phyloP scores from a whole-genome alignment of 2,329 filamentous ascomycete species.

The Penicillium sp. region DNA sequence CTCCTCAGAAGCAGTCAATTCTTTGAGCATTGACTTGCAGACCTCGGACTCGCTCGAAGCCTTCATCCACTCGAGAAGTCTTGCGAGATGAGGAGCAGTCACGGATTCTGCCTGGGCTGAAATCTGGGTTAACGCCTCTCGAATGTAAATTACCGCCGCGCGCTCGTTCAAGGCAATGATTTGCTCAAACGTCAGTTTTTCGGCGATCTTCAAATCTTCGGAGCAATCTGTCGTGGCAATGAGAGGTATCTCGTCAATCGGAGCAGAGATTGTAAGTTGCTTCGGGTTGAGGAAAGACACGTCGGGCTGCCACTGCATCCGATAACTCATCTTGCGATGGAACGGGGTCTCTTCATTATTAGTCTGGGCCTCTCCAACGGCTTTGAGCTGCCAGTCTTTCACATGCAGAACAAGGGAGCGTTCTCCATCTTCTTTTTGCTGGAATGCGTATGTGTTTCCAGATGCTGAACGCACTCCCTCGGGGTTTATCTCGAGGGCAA shows the following conservation, averaged over 20 bases:
- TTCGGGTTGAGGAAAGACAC: not conserved
- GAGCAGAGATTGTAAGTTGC: not conserved
- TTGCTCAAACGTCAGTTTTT: conserved; percentile 9
- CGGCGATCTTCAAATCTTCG: not conserved
- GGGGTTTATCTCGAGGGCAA: conserved; percentile 9
- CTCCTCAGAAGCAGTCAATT: conserved; percentile 5
- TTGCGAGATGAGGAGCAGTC: not conserved
- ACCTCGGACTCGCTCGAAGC: not conserved
- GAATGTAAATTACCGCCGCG: conserved; percentile 4
- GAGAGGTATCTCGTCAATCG: not conserved
- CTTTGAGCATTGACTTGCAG: conserved; percentile 1
- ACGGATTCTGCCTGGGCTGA: not conserved
- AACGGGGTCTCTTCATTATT: conserved; percentile 1
- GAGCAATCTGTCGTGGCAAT: not conserved
- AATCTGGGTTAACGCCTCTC: not conserved
- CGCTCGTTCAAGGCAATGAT: conserved; percentile 6
- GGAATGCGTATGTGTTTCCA: conserved; percentile 11
- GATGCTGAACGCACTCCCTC: conserved; percentile 7
- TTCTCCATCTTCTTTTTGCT: conserved; percentile 3
- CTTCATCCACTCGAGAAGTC: conserved; percentile 5
- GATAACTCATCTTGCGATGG: conserved; percentile 10
- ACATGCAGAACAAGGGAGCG: conserved; percentile 8
- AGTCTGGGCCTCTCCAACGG: conserved; percentile 1
- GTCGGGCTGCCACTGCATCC: conserved; percentile 10
- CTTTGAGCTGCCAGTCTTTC: conserved; percentile 8